These are phyloP conservation scores for Leptographium radiaticola DNA, from an alignment of 2,329 filamentous ascomycete species.

Conservation along the genomic window DNA sequence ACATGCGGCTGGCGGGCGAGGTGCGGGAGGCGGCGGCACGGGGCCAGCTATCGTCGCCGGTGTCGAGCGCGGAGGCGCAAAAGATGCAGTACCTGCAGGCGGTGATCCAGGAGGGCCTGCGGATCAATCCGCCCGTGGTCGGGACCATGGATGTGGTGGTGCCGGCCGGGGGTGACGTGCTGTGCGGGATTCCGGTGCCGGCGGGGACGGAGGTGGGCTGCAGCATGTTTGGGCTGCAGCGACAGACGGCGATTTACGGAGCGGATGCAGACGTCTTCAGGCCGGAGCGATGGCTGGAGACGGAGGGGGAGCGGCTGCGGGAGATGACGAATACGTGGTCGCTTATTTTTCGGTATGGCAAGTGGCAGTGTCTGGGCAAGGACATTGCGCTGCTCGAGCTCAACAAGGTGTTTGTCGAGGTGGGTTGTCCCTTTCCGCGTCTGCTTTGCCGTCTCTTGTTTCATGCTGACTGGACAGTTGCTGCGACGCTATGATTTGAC, in stretches of 20 bases:
- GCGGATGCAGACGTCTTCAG: constrained; percentile 26
- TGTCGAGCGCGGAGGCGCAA: constrained; percentile 22
- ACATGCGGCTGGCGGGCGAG: constrained; percentile 16
- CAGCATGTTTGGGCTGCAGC: constrained; percentile 26
- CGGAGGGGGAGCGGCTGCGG: background rate
- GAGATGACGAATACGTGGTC: constrained; percentile 15
- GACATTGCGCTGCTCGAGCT: constrained; percentile 29
- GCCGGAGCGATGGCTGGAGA: constrained; percentile 30
- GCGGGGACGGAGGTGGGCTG: constrained; percentile 31
- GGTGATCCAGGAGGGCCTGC: constrained; percentile 34
- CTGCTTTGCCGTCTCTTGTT: too few relatives aligned
- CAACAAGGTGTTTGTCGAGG: constrained; percentile 19
- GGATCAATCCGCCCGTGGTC: constrained; percentile 30
- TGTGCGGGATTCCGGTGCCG: constrained; percentile 27
- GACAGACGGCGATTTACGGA: constrained; percentile 21
- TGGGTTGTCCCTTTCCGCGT: background rate
- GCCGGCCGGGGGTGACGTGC: constrained; percentile 24
- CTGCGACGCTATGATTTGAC: constrained; percentile 15
- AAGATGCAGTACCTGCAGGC: constrained; percentile 34
- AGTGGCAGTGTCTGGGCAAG: constrained; percentile 27
- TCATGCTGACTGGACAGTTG: constrained; percentile 4
- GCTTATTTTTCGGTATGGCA: constrained; percentile 27
- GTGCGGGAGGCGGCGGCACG: constrained; percentile 18
- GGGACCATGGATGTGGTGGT: constrained; percentile 16
- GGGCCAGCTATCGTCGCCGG: constrained; percentile 17